Conservation (phyloP, 768 basidiomycete species). For the Agrocybe praecox region DNA sequence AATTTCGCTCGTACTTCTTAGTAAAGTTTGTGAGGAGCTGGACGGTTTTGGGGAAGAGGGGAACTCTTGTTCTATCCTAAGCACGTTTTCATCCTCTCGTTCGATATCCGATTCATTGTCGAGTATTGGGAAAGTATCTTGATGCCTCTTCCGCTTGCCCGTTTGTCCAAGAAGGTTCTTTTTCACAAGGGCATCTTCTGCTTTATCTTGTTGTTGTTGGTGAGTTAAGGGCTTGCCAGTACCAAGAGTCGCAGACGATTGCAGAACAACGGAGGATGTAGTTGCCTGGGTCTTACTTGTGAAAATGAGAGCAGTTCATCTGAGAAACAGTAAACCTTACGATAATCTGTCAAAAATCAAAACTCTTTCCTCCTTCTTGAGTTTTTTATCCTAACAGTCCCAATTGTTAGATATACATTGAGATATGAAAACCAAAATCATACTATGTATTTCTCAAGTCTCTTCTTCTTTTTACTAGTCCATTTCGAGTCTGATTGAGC, state of each 20-base stretch:
- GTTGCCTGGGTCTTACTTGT: constrained; percentile 77
- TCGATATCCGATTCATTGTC: constrained; percentile 27
- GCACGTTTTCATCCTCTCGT: constrained; percentile 5
- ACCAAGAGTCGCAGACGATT: constrained; percentile 84
- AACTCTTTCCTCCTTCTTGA: constrained; percentile 86
- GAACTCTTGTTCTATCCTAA: constrained; percentile 6
- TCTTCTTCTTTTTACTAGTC: constrained; percentile 83
- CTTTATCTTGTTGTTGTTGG: constrained; percentile 56
- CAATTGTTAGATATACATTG: background rate
- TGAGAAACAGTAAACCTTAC: constrained; percentile 45
- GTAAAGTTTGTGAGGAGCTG: background rate
- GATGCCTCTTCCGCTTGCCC: constrained; percentile 51
- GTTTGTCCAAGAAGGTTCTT: constrained; percentile 49
- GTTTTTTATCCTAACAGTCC: constrained; percentile 75
- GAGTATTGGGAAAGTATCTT: constrained; percentile 39
- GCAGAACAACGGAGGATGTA: constrained; percentile 58
- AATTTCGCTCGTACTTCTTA: background rate
- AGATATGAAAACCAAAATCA: constrained; percentile 23
- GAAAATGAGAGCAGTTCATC: constrained; percentile 22
- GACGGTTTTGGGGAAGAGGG: constrained; percentile 1
- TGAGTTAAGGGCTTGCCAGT: constrained; percentile 68
- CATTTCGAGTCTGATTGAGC: constrained; percentile 69
- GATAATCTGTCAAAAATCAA: constrained; percentile 79
- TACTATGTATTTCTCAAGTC: constrained; percentile 92
- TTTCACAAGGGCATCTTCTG: constrained; percentile 61